Conservation (phyloP, 2,329 filamentous ascomycete species). For the Fusarium sp. region DNA sequence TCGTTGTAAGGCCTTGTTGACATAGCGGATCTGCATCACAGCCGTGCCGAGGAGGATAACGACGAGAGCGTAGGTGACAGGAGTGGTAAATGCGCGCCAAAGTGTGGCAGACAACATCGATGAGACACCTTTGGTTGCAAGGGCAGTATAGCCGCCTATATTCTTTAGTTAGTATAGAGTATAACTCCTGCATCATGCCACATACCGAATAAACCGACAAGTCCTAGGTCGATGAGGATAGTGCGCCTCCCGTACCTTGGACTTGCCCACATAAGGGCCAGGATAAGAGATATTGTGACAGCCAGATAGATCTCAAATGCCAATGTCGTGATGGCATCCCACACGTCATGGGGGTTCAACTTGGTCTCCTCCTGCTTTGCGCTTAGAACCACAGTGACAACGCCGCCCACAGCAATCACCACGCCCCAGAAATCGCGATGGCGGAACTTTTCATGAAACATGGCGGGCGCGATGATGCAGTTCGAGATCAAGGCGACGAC, state of each 20-base stretch:
- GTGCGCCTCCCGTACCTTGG: constrained; percentile 83
- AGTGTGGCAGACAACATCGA: constrained; percentile 93
- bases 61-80: constrained; percentile 88
- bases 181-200: constrained; percentile 26
- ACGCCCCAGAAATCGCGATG: constrained; percentile 88
- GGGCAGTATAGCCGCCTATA: constrained; percentile 89
- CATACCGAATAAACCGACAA: constrained; percentile 92
- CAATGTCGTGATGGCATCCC: constrained; percentile 84
- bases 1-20: constrained; percentile 86
- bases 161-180: constrained; percentile 13
- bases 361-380: constrained; percentile 90
- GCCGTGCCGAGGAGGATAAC: constrained; percentile 83
- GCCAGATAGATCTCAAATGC: constrained; percentile 92
- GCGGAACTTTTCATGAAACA: constrained; percentile 92
- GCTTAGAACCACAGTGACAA: constrained; percentile 91
- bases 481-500: constrained; percentile 98
- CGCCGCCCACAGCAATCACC: constrained; percentile 83
- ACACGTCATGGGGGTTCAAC: constrained; percentile 89
- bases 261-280: constrained; percentile 82
- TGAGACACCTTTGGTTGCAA: constrained; percentile 95
- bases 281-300: constrained; percentile 77
- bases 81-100: constrained; percentile 87
- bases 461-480: constrained; percentile 92
- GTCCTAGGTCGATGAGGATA: constrained; percentile 89
- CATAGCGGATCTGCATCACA: constrained; percentile 95